phyloP scores from a whole-genome alignment of 2,329 filamentous ascomycete genomes.

The Epichloe glyceriae region DNA sequence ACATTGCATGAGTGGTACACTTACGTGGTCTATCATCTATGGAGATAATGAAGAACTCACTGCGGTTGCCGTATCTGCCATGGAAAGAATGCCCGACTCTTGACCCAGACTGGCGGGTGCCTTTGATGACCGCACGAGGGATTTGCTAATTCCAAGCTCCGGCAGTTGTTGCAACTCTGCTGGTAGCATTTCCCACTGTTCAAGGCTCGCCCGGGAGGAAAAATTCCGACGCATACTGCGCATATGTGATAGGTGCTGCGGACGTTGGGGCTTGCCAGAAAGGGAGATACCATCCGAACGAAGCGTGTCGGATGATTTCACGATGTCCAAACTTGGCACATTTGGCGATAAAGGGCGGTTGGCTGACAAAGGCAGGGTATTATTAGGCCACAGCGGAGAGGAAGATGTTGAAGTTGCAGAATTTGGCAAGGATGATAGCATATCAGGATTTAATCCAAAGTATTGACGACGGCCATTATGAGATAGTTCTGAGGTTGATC shows the following conservation, averaged over 20 bases:
- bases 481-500: not conserved
- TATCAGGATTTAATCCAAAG: not conserved
- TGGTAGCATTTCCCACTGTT: not conserved
- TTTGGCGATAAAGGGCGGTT: not conserved
- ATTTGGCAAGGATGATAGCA: not conserved
- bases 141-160: not conserved
- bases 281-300: not conserved
- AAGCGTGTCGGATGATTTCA: not conserved
- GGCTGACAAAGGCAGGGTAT: slow-evolving; percentile 1
- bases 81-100: not conserved
- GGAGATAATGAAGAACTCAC: not conserved
- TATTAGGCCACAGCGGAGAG: not conserved
- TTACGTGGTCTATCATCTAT: not conserved
- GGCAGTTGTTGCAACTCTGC: not conserved
- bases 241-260: not conserved
- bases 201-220: not conserved
- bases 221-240: not conserved
- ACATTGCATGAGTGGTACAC: not conserved
- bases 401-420: not conserved
- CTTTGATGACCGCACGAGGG: not conserved
- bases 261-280: not conserved
- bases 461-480: not conserved
- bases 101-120: not conserved
- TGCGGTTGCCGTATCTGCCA: not conserved
- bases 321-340: not conserved